Base-by-base conservation (phyloP, 306 rosid species). In the Senna tora region DNA sequence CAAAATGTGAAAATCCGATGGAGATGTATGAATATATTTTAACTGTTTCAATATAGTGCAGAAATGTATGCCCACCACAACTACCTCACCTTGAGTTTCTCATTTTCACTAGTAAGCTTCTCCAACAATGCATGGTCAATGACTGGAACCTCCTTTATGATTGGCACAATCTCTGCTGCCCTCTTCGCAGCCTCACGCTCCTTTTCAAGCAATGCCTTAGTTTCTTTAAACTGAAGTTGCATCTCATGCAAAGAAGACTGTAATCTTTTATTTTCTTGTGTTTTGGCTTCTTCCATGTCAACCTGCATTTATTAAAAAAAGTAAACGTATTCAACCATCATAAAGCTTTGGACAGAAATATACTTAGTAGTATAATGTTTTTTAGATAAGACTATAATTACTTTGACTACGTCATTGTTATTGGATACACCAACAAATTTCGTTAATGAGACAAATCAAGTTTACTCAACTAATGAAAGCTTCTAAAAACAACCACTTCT, bases 71-170 rank as follows among this genome's bases (percentile, higher is more conserved):
- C 36, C 72, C 79, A n/a, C n/a, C n/a, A 69, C 49, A 65, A 50
- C 65, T 54, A 57, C 62, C 69, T 71, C 67, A 89, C 97, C 96
- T 87, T 89, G 59, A 92, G 97, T 69, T 92, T 87, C 63, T 87
- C 90, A 67, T 92, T 92, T 86, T 89, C 97, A 57, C 76, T 74
- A 17, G 79, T 75, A 61, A 89, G 92, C 87, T 87, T 89, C 81
- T 89, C 93, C 73, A 89, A 21, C 90, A 86, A 75, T 68, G 81
- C 86, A 75, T 84, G 81, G 79, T 92, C 97, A 76, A 89, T 67
- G 83, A 89, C 96, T 55, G 96, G 93, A 87, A 92, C 84, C 84
- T 89, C 92, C 46, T 89, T 87, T 80, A 92, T 77, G 10, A 84
- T 10, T 10, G 97, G 92, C 21, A 39, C 83, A 33, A 56, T 77